Evolutionary conservation across 2,329 filamentous ascomycete species (phyloP), one percentile per base, ranked within the genome.

Genomic region (Thelonectria discophora): DNA sequence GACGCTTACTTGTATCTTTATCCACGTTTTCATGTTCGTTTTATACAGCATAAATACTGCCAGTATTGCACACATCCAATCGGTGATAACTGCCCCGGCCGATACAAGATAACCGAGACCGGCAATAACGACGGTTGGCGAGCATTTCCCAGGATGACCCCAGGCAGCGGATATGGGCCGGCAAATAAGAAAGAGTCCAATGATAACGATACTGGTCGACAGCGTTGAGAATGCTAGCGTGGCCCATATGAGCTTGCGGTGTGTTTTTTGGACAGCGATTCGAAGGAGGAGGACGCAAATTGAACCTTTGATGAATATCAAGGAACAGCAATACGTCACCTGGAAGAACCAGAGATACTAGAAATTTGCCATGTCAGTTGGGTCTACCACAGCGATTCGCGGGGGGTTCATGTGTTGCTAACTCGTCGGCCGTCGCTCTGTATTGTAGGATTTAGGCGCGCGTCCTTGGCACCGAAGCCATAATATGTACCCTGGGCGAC

Each of bases 11-110:
- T 63, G 66, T 12, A 68, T 11, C 47, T 68, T 68, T 2, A 58
- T 62, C 5, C 53, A 42, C 11, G 13, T 54, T 30, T 59, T 60
- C 66, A 68, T 68, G 2, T 60, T 27, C 1, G 63, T 49, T 15
- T 66, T 68, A 27, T 65, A 68, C 3, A 68, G 24, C 55, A 68
- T 66, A 0, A 68, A 68, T 0, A 52, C 15, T 0, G 66, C 65
- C 3, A 68, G 3, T 3, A 68, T 37, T 1, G 66, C 65, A 11
- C 65, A 68, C 0, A 27, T 30, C 58, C 58, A 68, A 6, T 68
- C 65, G 3, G 53, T 63, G 0, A 55, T 11, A 0, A 68, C 63
- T 0, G 65, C 55, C 1, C 48, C 51, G 0, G 45, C 37, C 4
- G 65, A 64, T 1, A 68, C 58, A 0, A 64, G 12, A 39, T 68